Evolutionary conservation across 139 green algal species (phyloP), one percentile per base, ranked within the genome.

Genomic region (Ettlia oleoabundans): DNA sequence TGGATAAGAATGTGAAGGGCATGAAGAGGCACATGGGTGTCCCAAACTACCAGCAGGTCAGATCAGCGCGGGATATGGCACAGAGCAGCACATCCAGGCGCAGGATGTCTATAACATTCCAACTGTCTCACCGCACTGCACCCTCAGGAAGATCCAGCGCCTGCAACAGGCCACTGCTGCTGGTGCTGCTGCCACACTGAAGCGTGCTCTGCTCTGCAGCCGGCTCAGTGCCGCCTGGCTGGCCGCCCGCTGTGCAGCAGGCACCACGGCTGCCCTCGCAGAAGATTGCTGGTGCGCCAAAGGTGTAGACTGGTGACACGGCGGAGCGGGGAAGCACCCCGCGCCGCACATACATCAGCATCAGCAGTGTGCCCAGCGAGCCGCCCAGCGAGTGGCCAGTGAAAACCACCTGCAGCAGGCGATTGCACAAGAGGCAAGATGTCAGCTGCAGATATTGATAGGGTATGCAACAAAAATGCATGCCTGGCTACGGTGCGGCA

Each of bases 371-470:
- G 28, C 90, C 92, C 51, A 99, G 83, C 26, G 76, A 91, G 70
- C 97, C 97, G 35, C 97, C 97, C 72, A 99, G 95, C 35, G 94
- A 98, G 89, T 99, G 97, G 41, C 95, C 95, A 28, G 90, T 96
- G 85, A 98, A 97, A 18, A 78, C 83, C 35, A 98, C 37, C 73
- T 80, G 73, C 19, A 13, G 33, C 22, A 10, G 37, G 66, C 10
- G 13, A 58, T 58, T 15, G 47, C n/a, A 58, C 47, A 15, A 15
- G 13, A 10, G 15, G 47, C 47, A 58, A 58, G 47, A 58, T 10
- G 47, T 58, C 55, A 65, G 55, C 55, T 15, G 21, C 18, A 22
- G 18, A n/a, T 10, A 10, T 24, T 58, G 47, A 24, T 10, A 10
- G 10, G 47, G 47, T 15, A 58, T 10, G 47, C 47, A 58, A 58